Evolutionary conservation across 2,329 filamentous ascomycete species (phyloP), one percentile per base, ranked within the genome.

Genomic region (Daldinia eschscholtzii): DNA sequence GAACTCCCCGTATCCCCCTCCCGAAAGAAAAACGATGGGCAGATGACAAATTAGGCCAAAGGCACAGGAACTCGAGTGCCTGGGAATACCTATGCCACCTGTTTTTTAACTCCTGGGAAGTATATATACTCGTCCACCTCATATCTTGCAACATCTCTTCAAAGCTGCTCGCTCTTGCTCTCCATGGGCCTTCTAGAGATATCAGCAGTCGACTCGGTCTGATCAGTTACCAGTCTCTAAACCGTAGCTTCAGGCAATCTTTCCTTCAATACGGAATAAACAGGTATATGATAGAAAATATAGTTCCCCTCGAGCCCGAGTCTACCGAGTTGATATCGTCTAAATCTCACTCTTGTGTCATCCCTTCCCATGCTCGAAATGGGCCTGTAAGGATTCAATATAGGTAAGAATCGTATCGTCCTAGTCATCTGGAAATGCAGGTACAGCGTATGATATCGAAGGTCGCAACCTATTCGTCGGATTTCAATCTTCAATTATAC

Each of bases 1-100:
- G 44, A 70, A 56, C 10, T 39, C 20, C 53, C 64, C 64, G 37
- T 70, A 67, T 57, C 60, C 64, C 37, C 35, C 64, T 30, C 35
- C 53, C 1, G 13, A 46, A 52, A 57, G 18, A 42, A 41, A 41
- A 55, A 59, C 56, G 13, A 61, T 42, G 58, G 58, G 59, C 48
- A 37, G 35, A 59, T 26, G 13, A 62, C 23, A 61, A 56, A 56
- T 52, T 33, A 26, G 39, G 42, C 28, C 5, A n/a, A 26, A 55
- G 37, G 42, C 15, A 37, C 37, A 37, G 26, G 18, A 48, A 28
- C 23, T 26, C 12, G 18, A 28, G 39, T 23, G 20, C 52, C 37
- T 50, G 48, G 28, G 48, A 64, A 52, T 35, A 48, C 20, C 20
- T 2, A 23, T 23, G 56, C 68, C 62, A 37, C 28, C 26, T 30